phyloP scores from a whole-genome alignment of 495 filamentous ascomycete genomes.

The Penicillium malachiteum region DNA sequence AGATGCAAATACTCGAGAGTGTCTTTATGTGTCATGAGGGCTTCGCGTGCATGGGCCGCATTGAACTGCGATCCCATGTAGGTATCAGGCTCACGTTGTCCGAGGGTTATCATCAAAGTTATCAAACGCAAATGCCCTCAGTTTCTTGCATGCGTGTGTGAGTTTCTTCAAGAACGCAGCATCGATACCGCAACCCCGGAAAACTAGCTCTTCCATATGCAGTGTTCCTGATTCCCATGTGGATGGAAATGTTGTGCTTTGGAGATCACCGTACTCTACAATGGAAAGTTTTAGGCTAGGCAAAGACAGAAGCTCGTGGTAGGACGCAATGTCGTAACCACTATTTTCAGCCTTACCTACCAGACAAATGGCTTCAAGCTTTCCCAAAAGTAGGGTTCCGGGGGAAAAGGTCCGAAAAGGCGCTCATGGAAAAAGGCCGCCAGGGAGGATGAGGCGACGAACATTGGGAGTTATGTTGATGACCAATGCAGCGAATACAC shows the following conservation, averaged over 20 bases:
- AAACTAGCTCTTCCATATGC: constrained; percentile 2
- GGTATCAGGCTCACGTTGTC: no score
- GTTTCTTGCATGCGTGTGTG: constrained; percentile 17
- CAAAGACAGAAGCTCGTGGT: constrained; percentile 13
- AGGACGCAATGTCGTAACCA: constrained; percentile 3
- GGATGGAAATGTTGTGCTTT: constrained; percentile 7
- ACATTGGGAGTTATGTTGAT: constrained; percentile 26
- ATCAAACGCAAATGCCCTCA: constrained; percentile 17
- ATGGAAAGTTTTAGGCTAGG: constrained; percentile 7
- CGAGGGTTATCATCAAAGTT: constrained; percentile 13
- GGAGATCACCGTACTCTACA: constrained; percentile 17
- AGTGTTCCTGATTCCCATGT: constrained; percentile 16
- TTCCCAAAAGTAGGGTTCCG: constrained; percentile 19
- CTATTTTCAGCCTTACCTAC: background rate
- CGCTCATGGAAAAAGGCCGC: constrained; percentile 5
- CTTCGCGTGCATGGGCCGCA: constrained; percentile 16
- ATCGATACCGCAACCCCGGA: constrained; percentile 19
- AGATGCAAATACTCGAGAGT: constrained; percentile 19
- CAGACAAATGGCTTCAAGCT: constrained; percentile 14
- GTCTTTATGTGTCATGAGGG: constrained; percentile 22
- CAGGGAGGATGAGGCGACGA: constrained; percentile 14
- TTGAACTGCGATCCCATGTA: constrained; percentile 8
- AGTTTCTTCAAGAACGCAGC: constrained; percentile 12
- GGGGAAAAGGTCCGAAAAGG: constrained; percentile 14
- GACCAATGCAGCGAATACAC: constrained; percentile 17